Base-by-base conservation (phyloP, 352 stramenopile species). In the Discostella stelligera region DNA sequence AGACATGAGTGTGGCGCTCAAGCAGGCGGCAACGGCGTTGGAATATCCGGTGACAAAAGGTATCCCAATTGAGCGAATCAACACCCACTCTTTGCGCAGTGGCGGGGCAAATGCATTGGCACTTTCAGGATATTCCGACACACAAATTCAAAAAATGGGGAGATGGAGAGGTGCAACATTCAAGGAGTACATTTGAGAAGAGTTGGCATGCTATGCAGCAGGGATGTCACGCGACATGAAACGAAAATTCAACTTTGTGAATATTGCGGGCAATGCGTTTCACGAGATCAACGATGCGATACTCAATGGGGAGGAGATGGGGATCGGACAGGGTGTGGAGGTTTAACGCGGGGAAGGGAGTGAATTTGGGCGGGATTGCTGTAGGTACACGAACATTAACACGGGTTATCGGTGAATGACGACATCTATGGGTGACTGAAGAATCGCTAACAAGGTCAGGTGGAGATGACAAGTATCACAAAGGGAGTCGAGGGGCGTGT, bases 101-200 rank as follows among this genome's bases (percentile, higher is more conserved):
- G 56, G 64, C 14, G 63, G 64, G 8, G 64, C 71, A 16, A 70
- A 74, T 58, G 64, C 63, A 20, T 20, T 74, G 8, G 54, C 56
- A 2, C n/a, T 79, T 10, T 23, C 25, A 13, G 72, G 65, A 2
- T 72, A 74, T 49, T 67, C 46, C 3, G 64, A 79, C 2, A 44
- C 14, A n/a, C 32, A 72, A 48, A 75, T 80, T 8, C 59, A 80
- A 37, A 80, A 71, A 44, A 71, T 75, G 72, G 58, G 72, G 0
- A 18, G 32, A 61, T 27, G 48, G 61, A 18, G 27, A 32, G 27
- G 27, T 2, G 27, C 27, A 32, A 32, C 27, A 32, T 32, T 32
- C 27, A 32, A 32, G 27, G 27, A 32, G 27, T 32, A 32, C 27
- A 32, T 32, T 5, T 6, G 27, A 32, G 27, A 32, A 5, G 37